phyloP scores from a whole-genome alignment of 2,329 filamentous ascomycete genomes.

The Fusarium acutatum region DNA sequence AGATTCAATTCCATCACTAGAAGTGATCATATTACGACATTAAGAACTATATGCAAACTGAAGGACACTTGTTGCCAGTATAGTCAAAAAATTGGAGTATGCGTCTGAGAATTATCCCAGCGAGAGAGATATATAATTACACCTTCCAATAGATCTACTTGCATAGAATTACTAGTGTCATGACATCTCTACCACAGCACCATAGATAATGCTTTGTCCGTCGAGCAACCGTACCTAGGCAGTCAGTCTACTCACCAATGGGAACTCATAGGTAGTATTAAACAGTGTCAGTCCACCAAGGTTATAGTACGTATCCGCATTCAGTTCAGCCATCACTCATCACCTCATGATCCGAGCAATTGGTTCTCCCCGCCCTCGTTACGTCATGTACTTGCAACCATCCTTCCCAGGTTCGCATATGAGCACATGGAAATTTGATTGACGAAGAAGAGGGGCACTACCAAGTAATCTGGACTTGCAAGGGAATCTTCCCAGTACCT shows the following conservation, averaged over 20 bases:
- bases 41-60: neutral
- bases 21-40: constrained; percentile 16
- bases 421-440: constrained; percentile 29
- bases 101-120: neutral
- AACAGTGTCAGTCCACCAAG: neutral
- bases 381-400: constrained; percentile 42
- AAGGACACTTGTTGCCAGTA: neutral
- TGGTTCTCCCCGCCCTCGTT: constrained; percentile 34
- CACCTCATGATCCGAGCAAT: constrained; percentile 23
- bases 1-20: neutral
- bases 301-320: constrained; percentile 4
- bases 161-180: neutral
- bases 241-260: neutral
- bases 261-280: neutral
- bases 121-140: neutral
- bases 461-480: constrained; percentile 14
- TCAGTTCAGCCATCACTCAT: constrained; percentile 8
- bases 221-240: neutral
- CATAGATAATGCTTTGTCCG: neutral
- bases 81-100: neutral
- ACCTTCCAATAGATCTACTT: neutral
- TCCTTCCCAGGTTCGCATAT: constrained; percentile 21
- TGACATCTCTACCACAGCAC: neutral
- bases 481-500: constrained; percentile 15
- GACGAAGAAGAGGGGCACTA: constrained; percentile 9